Percentiles rank a stretch among this genome's conserved stretches.
These are phyloP conservation scores for Alternaria angustiovoidea DNA, from an alignment of 2,329 filamentous ascomycete genomes.

Conservation along the genomic window DNA sequence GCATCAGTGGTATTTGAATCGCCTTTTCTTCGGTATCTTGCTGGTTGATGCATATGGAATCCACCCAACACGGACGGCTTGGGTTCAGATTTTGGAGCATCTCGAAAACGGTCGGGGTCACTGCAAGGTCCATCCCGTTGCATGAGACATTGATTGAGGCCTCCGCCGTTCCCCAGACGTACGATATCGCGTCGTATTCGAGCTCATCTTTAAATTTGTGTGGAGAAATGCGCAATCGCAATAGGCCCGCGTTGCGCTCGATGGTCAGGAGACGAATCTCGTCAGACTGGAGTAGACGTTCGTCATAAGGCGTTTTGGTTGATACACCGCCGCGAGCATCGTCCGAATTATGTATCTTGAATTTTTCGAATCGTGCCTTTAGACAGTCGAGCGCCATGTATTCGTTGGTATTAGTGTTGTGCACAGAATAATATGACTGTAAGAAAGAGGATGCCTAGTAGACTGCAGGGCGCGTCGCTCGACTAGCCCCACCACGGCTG, in stretches of 20 bases:
- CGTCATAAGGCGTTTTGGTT: background rate
- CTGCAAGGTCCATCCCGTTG: accelerated
- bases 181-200: background rate
- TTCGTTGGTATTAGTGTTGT: too few relatives aligned
- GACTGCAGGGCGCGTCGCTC: background rate
- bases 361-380: background rate
- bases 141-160: background rate
- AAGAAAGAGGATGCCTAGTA: background rate
- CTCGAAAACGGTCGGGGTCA: too few relatives aligned
- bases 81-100: too few relatives aligned
- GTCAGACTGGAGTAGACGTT: background rate
- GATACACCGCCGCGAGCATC: background rate
- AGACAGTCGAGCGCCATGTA: background rate
- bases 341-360: accelerated
- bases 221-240: accelerated
- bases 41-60: background rate
- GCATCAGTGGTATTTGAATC: background rate
- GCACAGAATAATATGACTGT: too few relatives aligned
- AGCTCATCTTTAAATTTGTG: background rate
- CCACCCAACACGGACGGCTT: background rate
- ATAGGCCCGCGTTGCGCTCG: too few relatives aligned
- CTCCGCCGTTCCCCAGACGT: background rate
- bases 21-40: background rate
- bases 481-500: background rate
- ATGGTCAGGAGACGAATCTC: background rate